Percentiles rank a stretch among this genome's conserved stretches.
Evolutionary conservation across 345 rosid species (phyloP).

Genomic region (Dovyalis caffra): DNA sequence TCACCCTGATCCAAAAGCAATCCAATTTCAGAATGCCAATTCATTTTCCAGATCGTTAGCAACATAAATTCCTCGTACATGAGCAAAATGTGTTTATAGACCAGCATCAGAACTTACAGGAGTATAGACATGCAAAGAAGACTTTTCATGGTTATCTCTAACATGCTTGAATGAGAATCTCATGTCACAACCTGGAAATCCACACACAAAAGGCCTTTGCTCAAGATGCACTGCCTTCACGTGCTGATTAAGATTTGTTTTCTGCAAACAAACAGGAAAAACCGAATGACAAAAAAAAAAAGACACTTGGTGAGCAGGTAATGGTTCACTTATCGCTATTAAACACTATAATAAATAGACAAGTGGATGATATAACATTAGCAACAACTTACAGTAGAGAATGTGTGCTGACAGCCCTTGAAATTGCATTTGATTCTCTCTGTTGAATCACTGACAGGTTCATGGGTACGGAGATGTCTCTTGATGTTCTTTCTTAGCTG

Average conservation of each 20-base stretch:
- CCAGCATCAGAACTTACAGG: constrained; percentile 41
- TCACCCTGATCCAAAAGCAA: constrained; percentile 57
- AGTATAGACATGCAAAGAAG: constrained; percentile 48
- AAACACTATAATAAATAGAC: background rate
- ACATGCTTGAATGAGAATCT: constrained; percentile 80
- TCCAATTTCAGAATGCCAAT: background rate
- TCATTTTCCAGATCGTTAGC: background rate
- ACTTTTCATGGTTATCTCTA: constrained; percentile 70
- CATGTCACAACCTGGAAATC: constrained; percentile 61
- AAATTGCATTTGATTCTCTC: constrained; percentile 52
- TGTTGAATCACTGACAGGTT: constrained; percentile 22
- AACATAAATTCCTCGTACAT: background rate
- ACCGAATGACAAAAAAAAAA: background rate
- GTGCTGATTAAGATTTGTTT: constrained; percentile 66
- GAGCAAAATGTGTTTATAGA: background rate
- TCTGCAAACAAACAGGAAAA: constrained; percentile 31
- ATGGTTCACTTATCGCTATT: background rate
- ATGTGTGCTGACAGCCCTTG: constrained; percentile 59
- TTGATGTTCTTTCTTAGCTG: constrained; percentile 73
- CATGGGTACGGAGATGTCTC: constrained; percentile 71
- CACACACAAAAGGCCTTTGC: constrained; percentile 49
- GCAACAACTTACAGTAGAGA: constrained; percentile 53
- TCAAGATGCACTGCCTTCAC: constrained; percentile 70
- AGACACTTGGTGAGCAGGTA: background rate
- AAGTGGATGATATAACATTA: background rate